Percentiles rank a stretch among this genome's conserved stretches.
phyloP scores from a whole-genome alignment of 1,139 yeast genomes.

The Protomyces macrosporus region DNA sequence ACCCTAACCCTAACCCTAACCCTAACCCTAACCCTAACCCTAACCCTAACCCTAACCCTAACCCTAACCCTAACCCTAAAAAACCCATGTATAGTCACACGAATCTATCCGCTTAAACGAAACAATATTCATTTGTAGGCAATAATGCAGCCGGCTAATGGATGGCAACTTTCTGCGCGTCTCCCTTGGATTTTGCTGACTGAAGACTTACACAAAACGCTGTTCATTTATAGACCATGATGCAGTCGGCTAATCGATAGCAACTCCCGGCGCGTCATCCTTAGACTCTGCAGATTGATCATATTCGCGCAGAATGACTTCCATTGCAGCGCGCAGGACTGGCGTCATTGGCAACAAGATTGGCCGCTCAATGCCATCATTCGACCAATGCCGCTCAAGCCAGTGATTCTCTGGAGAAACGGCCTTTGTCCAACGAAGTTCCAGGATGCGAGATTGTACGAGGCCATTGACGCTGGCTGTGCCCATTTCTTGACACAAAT shows the following conservation, averaged over 20 bases:
- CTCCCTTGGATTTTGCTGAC: not conserved
- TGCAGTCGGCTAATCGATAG: too few relatives aligned
- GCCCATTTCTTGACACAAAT: conserved; percentile 13
- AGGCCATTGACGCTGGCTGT: conserved; percentile 10
- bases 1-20: too few relatives aligned
- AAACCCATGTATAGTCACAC: too few relatives aligned
- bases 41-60: too few relatives aligned
- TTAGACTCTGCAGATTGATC: not conserved
- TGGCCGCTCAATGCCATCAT: conserved; percentile 20
- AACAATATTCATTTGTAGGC: too few relatives aligned
- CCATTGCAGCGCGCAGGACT: conserved; percentile 20
- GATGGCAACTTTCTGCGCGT: too few relatives aligned
- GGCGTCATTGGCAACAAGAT: conserved; percentile 20
- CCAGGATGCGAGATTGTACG: conserved; percentile 13
- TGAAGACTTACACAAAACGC: not conserved
- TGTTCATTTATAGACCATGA: too few relatives aligned
- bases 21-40: too few relatives aligned
- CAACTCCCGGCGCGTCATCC: too few relatives aligned
- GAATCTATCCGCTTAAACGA: too few relatives aligned
- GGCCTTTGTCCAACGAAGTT: conserved; percentile 20
- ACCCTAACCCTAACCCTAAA: too few relatives aligned
- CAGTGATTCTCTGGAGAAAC: conserved; percentile 19
- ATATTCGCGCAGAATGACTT: conserved; percentile 6
- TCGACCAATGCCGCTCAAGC: conserved; percentile 13
- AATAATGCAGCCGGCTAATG: too few relatives aligned